Percentiles rank a stretch among this genome's conserved stretches.
These are phyloP conservation scores for Cyberlindnera veronae DNA, from an alignment of 805 yeast genomes.

Conservation along the genomic window DNA sequence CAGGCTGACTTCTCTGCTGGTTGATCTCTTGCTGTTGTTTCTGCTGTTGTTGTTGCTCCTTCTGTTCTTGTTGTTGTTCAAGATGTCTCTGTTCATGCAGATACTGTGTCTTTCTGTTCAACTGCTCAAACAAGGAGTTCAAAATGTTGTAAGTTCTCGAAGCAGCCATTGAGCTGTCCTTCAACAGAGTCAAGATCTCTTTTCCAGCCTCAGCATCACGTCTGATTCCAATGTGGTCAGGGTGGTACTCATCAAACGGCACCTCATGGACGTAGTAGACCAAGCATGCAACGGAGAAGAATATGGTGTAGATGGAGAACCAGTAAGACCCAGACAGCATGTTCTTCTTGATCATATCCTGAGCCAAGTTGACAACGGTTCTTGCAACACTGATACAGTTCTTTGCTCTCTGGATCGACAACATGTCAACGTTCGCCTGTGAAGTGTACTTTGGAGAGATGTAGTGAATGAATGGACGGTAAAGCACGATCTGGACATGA, in stretches of 20 bases:
- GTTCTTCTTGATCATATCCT: conserved; percentile 70
- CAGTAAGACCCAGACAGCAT: conserved; percentile 83
- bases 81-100: conserved; percentile 30
- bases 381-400: conserved; percentile 84
- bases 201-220: conserved; percentile 82
- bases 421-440: conserved; percentile 42
- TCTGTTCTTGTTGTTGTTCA: conserved; percentile 13
- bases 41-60: conserved; percentile 16
- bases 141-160: conserved; percentile 74
- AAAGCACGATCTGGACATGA: conserved; percentile 75
- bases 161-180: conserved; percentile 75
- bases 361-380: conserved; percentile 74
- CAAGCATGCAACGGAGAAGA: conserved; percentile 83
- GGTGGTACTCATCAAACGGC: conserved; percentile 41
- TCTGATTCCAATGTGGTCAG: conserved; percentile 55
- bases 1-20: too few species aligned
- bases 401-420: conserved; percentile 69
- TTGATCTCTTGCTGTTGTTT: conserved; percentile 4
- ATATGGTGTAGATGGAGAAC: conserved; percentile 87
- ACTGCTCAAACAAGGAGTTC: conserved; percentile 74
- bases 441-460: conserved; percentile 52
- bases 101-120: conserved; percentile 67
- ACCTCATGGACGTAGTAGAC: conserved; percentile 71
- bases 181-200: conserved; percentile 64
- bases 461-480: conserved; percentile 86